Conservation (phyloP, 331 rosid species). For the Ulmus americana region DNA sequence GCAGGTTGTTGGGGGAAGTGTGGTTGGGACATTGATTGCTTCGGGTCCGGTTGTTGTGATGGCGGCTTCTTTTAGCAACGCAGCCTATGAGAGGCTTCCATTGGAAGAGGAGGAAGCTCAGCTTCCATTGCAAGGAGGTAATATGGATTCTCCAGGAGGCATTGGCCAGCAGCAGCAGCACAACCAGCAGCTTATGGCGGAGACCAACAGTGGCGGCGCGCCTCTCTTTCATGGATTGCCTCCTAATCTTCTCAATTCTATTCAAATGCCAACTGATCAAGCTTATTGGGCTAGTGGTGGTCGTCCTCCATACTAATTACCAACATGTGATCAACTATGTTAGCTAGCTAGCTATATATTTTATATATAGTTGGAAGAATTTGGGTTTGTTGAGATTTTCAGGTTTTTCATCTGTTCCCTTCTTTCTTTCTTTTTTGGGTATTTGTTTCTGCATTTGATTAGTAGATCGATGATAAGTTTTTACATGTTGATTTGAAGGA, state of each 20-base stretch:
- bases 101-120: slow-evolving; percentile 75
- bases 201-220: slow-evolving; percentile 25
- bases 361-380: slow-evolving; percentile 9
- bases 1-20: slow-evolving; percentile 92
- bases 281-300: slow-evolving; percentile 64
- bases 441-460: slow-evolving; percentile 15
- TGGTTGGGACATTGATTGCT: slow-evolving; percentile 65
- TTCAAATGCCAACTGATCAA: slow-evolving; percentile 68
- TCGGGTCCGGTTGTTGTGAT: slow-evolving; percentile 87
- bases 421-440: not conserved
- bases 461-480: slow-evolving; percentile 18
- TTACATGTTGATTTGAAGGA: slow-evolving; percentile 23
- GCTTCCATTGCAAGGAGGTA: slow-evolving; percentile 45
- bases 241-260: slow-evolving; percentile 73
- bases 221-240: slow-evolving; percentile 71
- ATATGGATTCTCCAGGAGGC: slow-evolving; percentile 58
- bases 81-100: slow-evolving; percentile 91
- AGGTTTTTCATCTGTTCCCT: slow-evolving; percentile 10
- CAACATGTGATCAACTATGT: no score
- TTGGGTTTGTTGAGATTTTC: slow-evolving; percentile 24
- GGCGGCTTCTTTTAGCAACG: slow-evolving; percentile 97
- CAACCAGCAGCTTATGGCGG: slow-evolving; percentile 27
- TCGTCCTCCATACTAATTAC: slow-evolving; percentile 68
- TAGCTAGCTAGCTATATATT: slow-evolving; percentile 9
- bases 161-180: slow-evolving; percentile 42